phyloP scores from a whole-genome alignment of 2,329 filamentous ascomycete genomes.

The Colletotrichum destructivum region DNA sequence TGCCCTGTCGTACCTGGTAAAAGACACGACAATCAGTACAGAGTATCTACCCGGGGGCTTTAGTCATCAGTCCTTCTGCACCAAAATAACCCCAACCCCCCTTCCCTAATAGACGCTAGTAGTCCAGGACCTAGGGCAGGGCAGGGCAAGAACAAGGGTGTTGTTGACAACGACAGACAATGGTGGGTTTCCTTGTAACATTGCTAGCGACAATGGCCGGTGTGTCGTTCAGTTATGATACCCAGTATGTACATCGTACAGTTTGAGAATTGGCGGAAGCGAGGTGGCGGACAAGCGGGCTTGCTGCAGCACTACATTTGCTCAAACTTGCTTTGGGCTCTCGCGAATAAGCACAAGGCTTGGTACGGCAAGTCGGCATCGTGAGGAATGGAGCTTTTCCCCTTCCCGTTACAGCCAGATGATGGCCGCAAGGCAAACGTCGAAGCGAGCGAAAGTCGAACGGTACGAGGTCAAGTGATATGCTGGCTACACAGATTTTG shows the following conservation, averaged over 20 bases:
- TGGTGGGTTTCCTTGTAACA: conserved; percentile 6
- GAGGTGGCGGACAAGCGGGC: conserved; percentile 30
- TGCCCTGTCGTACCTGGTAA: not conserved
- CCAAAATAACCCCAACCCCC: no score
- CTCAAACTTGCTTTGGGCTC: conserved; percentile 14
- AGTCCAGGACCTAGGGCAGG: not conserved
- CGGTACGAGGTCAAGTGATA: conserved; percentile 11
- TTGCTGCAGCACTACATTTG: conserved; percentile 13
- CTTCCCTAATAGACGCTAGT: no score
- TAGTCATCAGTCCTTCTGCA: no score
- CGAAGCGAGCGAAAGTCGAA: not conserved
- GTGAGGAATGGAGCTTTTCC: conserved; percentile 19
- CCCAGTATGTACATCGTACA: not conserved
- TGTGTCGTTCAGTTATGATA: conserved; percentile 1
- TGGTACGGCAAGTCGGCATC: conserved; percentile 42
- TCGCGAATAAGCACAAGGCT: conserved; percentile 25
- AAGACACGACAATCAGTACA: conserved; percentile 15
- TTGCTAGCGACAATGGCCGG: not conserved
- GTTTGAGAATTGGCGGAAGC: conserved; percentile 13
- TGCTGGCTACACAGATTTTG: not conserved
- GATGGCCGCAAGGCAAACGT: conserved; percentile 24
- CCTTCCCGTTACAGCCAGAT: conserved; percentile 27
- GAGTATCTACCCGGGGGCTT: not conserved
- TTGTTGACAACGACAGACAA: conserved; percentile 4
- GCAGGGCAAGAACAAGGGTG: conserved; percentile 18